Evolutionary conservation across 2,329 filamentous ascomycete species (phyloP).

Genomic region (Elsinoe fawcettii): DNA sequence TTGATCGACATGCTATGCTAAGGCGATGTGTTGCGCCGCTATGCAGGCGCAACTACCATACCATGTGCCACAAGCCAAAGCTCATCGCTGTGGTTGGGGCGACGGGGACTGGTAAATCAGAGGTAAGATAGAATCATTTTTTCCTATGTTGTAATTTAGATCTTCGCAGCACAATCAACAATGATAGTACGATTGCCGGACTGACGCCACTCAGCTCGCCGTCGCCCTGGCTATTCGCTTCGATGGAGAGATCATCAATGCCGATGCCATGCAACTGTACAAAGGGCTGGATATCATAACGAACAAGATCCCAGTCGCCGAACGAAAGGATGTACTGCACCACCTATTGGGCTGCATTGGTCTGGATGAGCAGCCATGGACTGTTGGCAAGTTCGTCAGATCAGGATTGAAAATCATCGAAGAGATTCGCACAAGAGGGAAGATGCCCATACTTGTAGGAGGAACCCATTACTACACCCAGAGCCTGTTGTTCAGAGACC

Average conservation of each 20-base stretch:
- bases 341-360: slow-evolving; percentile 77
- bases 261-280: slow-evolving; percentile 98
- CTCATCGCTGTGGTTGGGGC: slow-evolving; percentile 78
- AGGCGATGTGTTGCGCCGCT: background rate
- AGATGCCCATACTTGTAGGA: slow-evolving; percentile 82
- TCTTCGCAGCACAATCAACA: too few relatives aligned
- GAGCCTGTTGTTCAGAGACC: slow-evolving; percentile 72
- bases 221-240: slow-evolving; percentile 76
- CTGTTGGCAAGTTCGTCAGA: slow-evolving; percentile 66
- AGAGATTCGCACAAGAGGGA: slow-evolving; percentile 70
- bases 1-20: background rate
- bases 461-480: slow-evolving; percentile 96
- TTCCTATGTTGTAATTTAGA: too few relatives aligned
- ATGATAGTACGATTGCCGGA: background rate
- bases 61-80: slow-evolving; percentile 1
- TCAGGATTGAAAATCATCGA: slow-evolving; percentile 62
- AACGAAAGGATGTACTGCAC: slow-evolving; percentile 74
- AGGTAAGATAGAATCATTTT: too few relatives aligned
- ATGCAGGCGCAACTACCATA: background rate
- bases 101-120: slow-evolving; percentile 88
- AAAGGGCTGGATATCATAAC: slow-evolving; percentile 86
- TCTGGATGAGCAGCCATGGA: slow-evolving; percentile 73
- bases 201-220: slow-evolving; percentile 44
- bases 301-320: slow-evolving; percentile 73
- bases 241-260: slow-evolving; percentile 92